These are phyloP conservation scores for Lyophyllum atratum DNA, from an alignment of 768 basidiomycete species.

Conservation along the genomic window DNA sequence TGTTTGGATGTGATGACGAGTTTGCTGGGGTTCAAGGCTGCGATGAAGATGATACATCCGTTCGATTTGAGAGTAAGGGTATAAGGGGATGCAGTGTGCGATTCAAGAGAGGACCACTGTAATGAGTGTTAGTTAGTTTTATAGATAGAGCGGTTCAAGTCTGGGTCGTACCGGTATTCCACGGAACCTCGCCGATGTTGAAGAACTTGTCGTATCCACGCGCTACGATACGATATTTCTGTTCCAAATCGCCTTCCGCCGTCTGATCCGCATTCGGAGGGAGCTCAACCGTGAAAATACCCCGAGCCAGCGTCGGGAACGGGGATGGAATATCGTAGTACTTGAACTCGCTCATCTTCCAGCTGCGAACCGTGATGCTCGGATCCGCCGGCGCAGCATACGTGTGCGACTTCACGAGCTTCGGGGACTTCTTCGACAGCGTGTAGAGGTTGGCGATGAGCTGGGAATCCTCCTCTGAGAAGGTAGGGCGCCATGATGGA, in stretches of 20 bases:
- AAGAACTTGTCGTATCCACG: conserved; percentile 99
- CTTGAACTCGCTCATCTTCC: conserved; percentile 99
- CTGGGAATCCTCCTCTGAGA: conserved; percentile 47
- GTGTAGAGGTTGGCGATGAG: conserved; percentile 57
- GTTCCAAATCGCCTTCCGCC: conserved; percentile 16
- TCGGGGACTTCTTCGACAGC: conserved; percentile 57
- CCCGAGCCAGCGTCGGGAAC: conserved; percentile 94
- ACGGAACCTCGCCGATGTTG: conserved; percentile 94
- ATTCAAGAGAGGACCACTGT: conserved; percentile 76
- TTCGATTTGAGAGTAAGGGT: conserved; percentile 91
- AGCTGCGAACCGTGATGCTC: conserved; percentile 65
- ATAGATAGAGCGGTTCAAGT: background rate
- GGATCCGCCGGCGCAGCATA: conserved; percentile 63
- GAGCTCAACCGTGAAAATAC: conserved; percentile 74
- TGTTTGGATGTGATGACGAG: conserved; percentile 93
- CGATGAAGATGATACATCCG: conserved; percentile 96
- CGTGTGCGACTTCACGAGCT: conserved; percentile 61
- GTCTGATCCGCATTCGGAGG: conserved; percentile 20
- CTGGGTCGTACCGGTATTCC: conserved; percentile 76
- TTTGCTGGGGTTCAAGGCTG: conserved; percentile 72
- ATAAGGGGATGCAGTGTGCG: conserved; percentile 76
- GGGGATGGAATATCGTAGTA: conserved; percentile 89
- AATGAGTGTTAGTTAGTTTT: conserved; percentile 6
- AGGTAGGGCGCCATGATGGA: conserved; percentile 15
- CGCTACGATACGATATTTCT: conserved; percentile 66